phyloP scores from a whole-genome alignment of 2,329 filamentous ascomycete species.

The Thelonectria blattea region DNA sequence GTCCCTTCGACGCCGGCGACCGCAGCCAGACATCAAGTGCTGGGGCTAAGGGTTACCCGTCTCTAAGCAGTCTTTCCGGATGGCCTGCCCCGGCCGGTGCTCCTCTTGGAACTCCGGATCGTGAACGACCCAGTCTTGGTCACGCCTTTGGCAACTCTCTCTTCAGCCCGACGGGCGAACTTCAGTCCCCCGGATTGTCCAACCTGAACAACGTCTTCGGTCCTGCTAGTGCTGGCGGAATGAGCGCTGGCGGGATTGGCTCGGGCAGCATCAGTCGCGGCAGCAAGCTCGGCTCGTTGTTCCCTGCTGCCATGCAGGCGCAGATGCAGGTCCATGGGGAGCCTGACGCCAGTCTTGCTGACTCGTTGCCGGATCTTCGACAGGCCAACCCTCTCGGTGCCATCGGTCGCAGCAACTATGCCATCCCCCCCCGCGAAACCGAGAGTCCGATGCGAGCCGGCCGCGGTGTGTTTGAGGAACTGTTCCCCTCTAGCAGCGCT shows the following conservation, averaged over 20 bases:
- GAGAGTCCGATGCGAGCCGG: slow-evolving; percentile 64
- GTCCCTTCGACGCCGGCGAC: slow-evolving; percentile 75
- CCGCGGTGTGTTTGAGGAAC: slow-evolving; percentile 62
- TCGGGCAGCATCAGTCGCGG: slow-evolving; percentile 73
- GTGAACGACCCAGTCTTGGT: slow-evolving; percentile 62
- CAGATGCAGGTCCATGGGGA: slow-evolving; percentile 78
- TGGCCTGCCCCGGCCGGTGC: slow-evolving; percentile 63
- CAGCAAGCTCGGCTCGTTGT: slow-evolving; percentile 86
- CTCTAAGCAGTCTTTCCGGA: slow-evolving; percentile 66
- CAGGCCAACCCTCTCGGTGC: slow-evolving; percentile 68
- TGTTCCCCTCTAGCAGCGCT: slow-evolving; percentile 51
- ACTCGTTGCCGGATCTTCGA: slow-evolving; percentile 64
- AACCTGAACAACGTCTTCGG: slow-evolving; percentile 75
- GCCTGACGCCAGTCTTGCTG: slow-evolving; percentile 64
- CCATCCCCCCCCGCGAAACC: slow-evolving; percentile 59
- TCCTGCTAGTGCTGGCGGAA: slow-evolving; percentile 59
- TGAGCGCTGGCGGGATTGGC: slow-evolving; percentile 61
- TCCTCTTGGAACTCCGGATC: slow-evolving; percentile 71
- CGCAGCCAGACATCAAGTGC: slow-evolving; percentile 92
- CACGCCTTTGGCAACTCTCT: slow-evolving; percentile 78
- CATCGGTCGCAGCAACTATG: slow-evolving; percentile 68
- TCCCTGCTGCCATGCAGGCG: slow-evolving; percentile 87
- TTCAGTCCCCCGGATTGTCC: slow-evolving; percentile 76
- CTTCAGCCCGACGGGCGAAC: slow-evolving; percentile 77
- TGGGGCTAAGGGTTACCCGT: slow-evolving; percentile 73